phyloP scores from a whole-genome alignment of 129 eudicot species.

The Centaurea solstitialis region DNA sequence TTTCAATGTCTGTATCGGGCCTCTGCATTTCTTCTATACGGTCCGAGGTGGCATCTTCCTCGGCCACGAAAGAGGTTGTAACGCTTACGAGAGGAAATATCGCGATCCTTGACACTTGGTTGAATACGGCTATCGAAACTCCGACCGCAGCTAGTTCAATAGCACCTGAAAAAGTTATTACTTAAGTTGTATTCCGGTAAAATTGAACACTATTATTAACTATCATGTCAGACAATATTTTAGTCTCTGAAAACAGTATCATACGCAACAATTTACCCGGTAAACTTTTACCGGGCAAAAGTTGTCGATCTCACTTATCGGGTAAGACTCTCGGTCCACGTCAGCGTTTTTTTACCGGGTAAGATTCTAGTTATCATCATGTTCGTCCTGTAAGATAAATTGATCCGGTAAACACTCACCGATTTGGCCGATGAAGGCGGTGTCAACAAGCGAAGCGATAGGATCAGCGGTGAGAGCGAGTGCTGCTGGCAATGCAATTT shows the following conservation, averaged over 20 bases:
- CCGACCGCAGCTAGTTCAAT: constrained; percentile 92
- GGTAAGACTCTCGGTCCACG: too few relatives aligned
- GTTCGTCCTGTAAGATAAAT: too few relatives aligned
- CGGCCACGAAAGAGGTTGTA: constrained; percentile 83
- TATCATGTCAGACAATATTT: too few relatives aligned
- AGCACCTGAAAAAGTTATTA: constrained; percentile 45
- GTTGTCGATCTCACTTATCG: too few relatives aligned
- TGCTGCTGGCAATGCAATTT: constrained; percentile 82
- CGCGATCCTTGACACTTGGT: constrained; percentile 77
- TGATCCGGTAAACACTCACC: too few relatives aligned
- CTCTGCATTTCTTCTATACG: constrained; percentile 49
- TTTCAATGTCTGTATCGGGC: constrained; percentile 29
- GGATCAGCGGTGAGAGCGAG: constrained; percentile 91
- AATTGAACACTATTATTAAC: too few relatives aligned
- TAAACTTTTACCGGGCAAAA: too few relatives aligned
- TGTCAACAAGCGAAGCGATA: constrained; percentile 83
- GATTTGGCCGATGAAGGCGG: constrained; percentile 86
- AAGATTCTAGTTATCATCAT: too few relatives aligned
- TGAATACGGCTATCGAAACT: constrained; percentile 82
- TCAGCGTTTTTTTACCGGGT: too few relatives aligned
- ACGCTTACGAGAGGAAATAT: constrained; percentile 81
- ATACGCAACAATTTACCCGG: too few relatives aligned
- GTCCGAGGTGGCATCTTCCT: constrained; percentile 52
- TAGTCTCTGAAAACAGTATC: too few relatives aligned
- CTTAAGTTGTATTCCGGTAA: too few relatives aligned